Percentiles rank a stretch among this genome's conserved stretches.
These are phyloP conservation scores for Tillandsia leiboldiana DNA, from an alignment of 176 grass and related monocot genomes.

Conservation along the genomic window DNA sequence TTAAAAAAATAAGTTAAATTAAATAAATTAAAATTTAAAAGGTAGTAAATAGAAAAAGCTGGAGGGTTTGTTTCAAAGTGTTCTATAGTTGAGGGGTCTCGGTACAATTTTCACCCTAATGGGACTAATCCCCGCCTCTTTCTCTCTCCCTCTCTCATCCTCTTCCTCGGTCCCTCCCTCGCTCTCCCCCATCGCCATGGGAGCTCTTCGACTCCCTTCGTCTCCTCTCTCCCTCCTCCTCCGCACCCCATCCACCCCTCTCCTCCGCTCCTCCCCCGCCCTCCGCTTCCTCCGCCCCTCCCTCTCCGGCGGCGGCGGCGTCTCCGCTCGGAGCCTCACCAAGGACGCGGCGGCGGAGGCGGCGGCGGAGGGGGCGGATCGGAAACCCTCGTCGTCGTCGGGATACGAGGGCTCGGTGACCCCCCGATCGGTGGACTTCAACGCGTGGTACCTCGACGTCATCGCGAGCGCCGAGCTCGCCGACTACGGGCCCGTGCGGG, in stretches of 20 bases:
- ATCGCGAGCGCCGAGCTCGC: conserved; percentile 86
- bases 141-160: too few species aligned
- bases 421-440: conserved; percentile 77
- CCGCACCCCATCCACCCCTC: conserved; percentile 27
- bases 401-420: conserved; percentile 72
- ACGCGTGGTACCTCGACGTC: conserved; percentile 90
- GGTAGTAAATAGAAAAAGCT: too few species aligned
- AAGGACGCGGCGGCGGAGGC: conserved; percentile 28
- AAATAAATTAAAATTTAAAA: too few species aligned
- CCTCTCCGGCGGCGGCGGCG: conserved; percentile 15
- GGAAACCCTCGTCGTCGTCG: conserved; percentile 22
- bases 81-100: too few species aligned
- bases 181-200: conserved; percentile 26
- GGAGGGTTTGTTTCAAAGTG: too few species aligned
- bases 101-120: too few species aligned
- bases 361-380: conserved; percentile 20
- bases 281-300: conserved; percentile 17
- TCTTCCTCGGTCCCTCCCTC: too few species aligned
- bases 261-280: conserved; percentile 16
- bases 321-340: conserved; percentile 21
- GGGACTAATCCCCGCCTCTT: not conserved
- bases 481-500: conserved; percentile 86
- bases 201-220: conserved; percentile 55
- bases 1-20: too few species aligned
- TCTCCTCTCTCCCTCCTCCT: conserved; percentile 46